Conservation (phyloP, 345 rosid genomes). For the Pugionium cornutum region DNA sequence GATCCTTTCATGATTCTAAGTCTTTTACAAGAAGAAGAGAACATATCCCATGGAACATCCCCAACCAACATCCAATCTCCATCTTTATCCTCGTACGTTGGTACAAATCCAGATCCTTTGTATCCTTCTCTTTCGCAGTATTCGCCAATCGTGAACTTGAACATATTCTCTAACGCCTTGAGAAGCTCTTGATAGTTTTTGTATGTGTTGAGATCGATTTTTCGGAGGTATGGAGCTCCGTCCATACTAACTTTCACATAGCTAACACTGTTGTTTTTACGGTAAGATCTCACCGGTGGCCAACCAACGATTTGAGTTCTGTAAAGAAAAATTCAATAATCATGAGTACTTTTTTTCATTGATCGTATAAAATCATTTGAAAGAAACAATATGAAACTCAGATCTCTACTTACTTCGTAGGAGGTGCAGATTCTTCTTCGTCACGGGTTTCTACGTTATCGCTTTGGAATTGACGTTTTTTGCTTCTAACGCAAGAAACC, state of each 20-base stretch:
- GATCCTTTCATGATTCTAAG: constrained; percentile 62
- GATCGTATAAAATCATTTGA: background rate
- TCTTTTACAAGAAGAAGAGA: constrained; percentile 57
- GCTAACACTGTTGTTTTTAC: constrained; percentile 51
- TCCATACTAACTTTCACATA: constrained; percentile 74
- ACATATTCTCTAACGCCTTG: constrained; percentile 63
- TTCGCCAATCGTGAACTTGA: constrained; percentile 58
- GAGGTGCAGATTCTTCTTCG: constrained; percentile 53
- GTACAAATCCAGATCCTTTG: constrained; percentile 60
- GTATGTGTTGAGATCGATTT: constrained; percentile 63
- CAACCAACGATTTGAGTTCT: constrained; percentile 78
- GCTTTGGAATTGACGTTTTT: constrained; percentile 48
- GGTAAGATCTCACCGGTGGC: constrained; percentile 72
- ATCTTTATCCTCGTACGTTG: constrained; percentile 80
- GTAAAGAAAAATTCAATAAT: constrained; percentile 25
- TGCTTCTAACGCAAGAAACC: constrained; percentile 50
- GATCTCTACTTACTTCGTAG: constrained; percentile 60
- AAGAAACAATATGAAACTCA: constrained; percentile 8
- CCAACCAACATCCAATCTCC: constrained; percentile 86
- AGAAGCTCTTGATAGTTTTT: constrained; percentile 56
- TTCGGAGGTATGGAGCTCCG: constrained; percentile 75
- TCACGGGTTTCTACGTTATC: constrained; percentile 24
- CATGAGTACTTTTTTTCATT: constrained; percentile 15
- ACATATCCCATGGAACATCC: constrained; percentile 87
- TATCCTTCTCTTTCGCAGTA: constrained; percentile 57